Base-by-base conservation (phyloP, 2,329 filamentous ascomycete species). In the Alternaria longipes region DNA sequence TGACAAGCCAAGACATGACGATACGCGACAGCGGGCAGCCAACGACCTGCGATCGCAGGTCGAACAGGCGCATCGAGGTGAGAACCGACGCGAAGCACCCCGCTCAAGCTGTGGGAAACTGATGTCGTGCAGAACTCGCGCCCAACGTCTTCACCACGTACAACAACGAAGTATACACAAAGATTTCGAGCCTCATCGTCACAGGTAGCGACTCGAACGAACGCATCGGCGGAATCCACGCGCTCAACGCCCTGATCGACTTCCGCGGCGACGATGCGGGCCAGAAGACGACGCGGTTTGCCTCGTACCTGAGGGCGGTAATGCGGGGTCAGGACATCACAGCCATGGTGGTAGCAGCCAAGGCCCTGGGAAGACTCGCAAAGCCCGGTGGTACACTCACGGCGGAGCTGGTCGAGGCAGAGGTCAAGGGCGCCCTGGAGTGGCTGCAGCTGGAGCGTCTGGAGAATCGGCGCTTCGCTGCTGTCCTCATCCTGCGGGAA, bases 381-480 rank as follows among this genome's bases (percentile, higher is more conserved):
- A 90, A 92, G 68, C 95, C 95, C 0, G 95, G 95, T 64, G 95
- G 95, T 62, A 94, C 95, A 32, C 85, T 98, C 65, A 97, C 97
- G 45, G 96, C 94, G 8, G 94, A 98, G 79, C 84, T 99, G 56
- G 95, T 99, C 59, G 95, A 99, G 76, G 94, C 93, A 56, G 94
- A 99, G 80, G 94, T 98, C 63, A 96, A 97, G 79, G 95, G 93
- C 18, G 94, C 96, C 2, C 85, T 99, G 55, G 95, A 99, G 81
- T 98, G 94, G 92, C 87, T 99, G 59, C 94, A 98, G 76, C 94
- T 94, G 50, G 96, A 98, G 77, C 88, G 94, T 67, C 90, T 97
- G 70, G 95, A 99, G 81, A 94, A 94, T 76, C 87, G 94, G 70
- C 88, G 95, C 70, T 97, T 98, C 76, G 94, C 94, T 60, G 94